Evolutionary conservation across 768 basidiomycete species (phyloP), one percentile per base, ranked within the genome.

Genomic region (Naganishia antarctica): DNA sequence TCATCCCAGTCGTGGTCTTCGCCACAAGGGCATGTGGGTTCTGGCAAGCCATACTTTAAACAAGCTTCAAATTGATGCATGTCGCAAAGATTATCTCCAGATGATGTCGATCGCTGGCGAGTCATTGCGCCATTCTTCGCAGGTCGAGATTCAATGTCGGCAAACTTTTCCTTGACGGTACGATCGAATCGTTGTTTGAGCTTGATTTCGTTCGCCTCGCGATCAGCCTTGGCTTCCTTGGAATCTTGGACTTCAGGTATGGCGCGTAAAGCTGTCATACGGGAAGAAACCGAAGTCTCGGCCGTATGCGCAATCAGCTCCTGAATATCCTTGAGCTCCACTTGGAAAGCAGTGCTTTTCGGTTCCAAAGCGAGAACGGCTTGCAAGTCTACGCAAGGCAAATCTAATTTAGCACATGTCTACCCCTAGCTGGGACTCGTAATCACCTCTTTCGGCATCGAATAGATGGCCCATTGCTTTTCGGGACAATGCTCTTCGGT

Each of bases 401-500:
- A 29, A 1, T 6, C 26, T 46, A 3, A 7, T 34, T 32, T 25
- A 18, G 1, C 1, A 3, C 46, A n/a, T 11, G n/a, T 1, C 1
- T 13, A 25, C 26, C 25, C 18, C 21, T 2, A n/a, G 12, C 15
- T 18, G n/a, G 6, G 25, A 8, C 21, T 13, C 15, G 29, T 0
- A 74, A 81, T 53, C 67, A 87, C 91, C 91, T 70, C 80, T 76
- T 51, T 81, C 80, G 1, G 89, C 90, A 2, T 84, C 86, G 2
- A 77, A 70, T 11, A 85, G 70, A 49, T 82, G 82, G 25, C 79
- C 83, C 68, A 88, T 70, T 2, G 78, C 84, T 15, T 80, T 74
- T 50, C 87, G 79, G 2, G 91, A 89, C 74, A 93, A 87, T 0
- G 82, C 87, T 71, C 90, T 80, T 65, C 91, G 81, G 72, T 88